Evolutionary conservation across 2,329 filamentous ascomycete genomes (phyloP), one percentile per base, ranked within the genome.

Genomic region (Emergomyces orientalis): DNA sequence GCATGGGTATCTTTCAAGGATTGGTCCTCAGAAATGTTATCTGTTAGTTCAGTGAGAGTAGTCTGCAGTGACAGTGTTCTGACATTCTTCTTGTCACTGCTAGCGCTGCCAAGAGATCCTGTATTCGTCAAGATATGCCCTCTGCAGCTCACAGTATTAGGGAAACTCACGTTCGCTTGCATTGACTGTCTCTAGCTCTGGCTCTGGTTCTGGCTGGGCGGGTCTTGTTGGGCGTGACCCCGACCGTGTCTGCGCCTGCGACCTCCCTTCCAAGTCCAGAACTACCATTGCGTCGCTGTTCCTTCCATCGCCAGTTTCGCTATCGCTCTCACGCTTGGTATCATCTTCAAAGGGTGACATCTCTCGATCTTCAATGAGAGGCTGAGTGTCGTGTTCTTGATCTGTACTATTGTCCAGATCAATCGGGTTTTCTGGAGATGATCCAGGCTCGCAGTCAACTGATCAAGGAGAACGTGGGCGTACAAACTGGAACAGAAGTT

Each of bases 361-460:
- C 49, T 59, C 57, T 59, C 5, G n/a, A 59, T 59, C 25, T 59
- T 59, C 57, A 51, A 2, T 59, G 14, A 59, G 39, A 51, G 41
- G 25, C 19, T 59, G 22, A 8, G 41, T 59, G 43, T 49, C 19
- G 14, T 49, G 22, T 59, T 49, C 22, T 59, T 59, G 11, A 59
- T 59, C 39, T 14, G n/a, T 41, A 41, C 13, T 41, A 41, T 14
- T 11, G 7, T 41, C 39, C 39, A 41, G 7, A 14, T 41, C 13
- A 14, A 41, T 41, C 13, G 39, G 39, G 39, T 41, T 41, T n/a
- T n/a, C n/a, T n/a, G 39, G 39, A 11, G 39, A 41, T 11, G 13
- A 41, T 41, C 39, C 39, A 41, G 39, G 39, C 13, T 41, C 39
- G 13, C 39, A 11, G 39, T 41, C 39, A 41, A 41, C 34, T 43